Base-by-base conservation (phyloP, 2,329 filamentous ascomycete genomes). In the Nothomitra cinnamomea region DNA sequence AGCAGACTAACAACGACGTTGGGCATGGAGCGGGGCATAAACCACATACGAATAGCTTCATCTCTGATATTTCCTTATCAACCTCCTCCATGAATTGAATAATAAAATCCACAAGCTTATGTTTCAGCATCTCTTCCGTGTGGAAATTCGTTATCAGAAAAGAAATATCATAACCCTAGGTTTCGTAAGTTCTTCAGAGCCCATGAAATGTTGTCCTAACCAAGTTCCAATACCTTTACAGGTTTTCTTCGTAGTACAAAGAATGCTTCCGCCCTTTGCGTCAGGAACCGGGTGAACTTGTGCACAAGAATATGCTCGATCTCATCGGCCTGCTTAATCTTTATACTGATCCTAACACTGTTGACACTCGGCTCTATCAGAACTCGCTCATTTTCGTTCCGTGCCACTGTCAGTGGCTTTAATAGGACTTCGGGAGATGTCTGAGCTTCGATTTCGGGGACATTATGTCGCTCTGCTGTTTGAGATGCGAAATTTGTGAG, bases 31-130 rank as follows among this genome's bases (percentile, higher is more conserved):
- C 13, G 10, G 25, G 21, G 13, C 40, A 2, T 19, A 43, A n/a
- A 48, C 32, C 43, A 74, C 87, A 61, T 78, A 95, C 90, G 70
- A 98, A 98, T 63, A 98, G 83, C 78, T 98, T 98, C 92, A 98
- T 96, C 72, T 98, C 94, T 2, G 92, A 96, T 56, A 98, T 98
- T 70, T 98, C 92, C 76, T 98, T 98, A 69, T 98, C 94, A 3
- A 98, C 94, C 68, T 98, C 92, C 69, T 98, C 90, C 90, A 98
- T 96, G 65, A 98, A 98, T 65, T 96, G 83, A 60, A 98, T 95
- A 61, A 98, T 94, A 64, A 98, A 98, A 68, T 98, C 92, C 35
- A 98, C 94, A 61, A 98, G 76, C 74, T 98, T 96, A 68, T 98
- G 90, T 75, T 96, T 96, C 66, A 96, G 69, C 88, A 98, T 95